Evolutionary conservation across 2,329 filamentous ascomycete genomes (phyloP), one percentile per base, ranked within the genome.

Genomic region (Metarhizium guizhouense): DNA sequence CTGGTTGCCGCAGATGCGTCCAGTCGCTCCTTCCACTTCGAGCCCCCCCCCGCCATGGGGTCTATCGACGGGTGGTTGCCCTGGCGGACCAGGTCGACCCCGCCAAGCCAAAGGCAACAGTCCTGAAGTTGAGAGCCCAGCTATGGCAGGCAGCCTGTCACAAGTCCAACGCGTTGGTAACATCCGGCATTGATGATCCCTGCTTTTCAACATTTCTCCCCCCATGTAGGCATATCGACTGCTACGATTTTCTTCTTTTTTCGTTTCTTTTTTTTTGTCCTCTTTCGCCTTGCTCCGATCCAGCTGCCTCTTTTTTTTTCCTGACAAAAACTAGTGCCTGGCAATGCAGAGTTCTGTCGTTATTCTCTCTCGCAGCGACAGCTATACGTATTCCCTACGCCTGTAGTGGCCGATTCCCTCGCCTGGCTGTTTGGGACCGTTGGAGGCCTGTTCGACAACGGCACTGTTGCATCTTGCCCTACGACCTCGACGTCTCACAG

Each of bases 171-270:
- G 45, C 45, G 18, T 48, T 48, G 45, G 45, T 30, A 48, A 48
- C 45, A 2, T 48, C 45, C 45, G 45, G 45, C 25, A 30, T 30
- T 32, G 45, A 55, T 57, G 56, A 57, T 57, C 61, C 61, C 57
- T 40, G 34, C 54, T n/a, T 32, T 20, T 34, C 40, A 54, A 38
- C 47, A 43, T 53, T 40, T 50, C 25, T 32, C 14, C 11, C 18
- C 53, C 43, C 47, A 49, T 51, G 53, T 50, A 51, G 48, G 32
- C 38, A 18, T 32, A 25, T 50, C 51, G 48, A 48, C 18, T 48
- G 30, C 32, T 16, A 6, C 29, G 29, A 25, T 25, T 25, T 34
- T 30, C 18, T 30, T 20, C 51, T 2, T 32, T 47, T 47, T 42
- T 25, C 16, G 45, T 25, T 20, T 51, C n/a, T 34, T 49, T 38